These are phyloP conservation scores for Purpureocillium takamizusanense DNA, from an alignment of 2,329 filamentous ascomycete genomes.

Conservation along the genomic window DNA sequence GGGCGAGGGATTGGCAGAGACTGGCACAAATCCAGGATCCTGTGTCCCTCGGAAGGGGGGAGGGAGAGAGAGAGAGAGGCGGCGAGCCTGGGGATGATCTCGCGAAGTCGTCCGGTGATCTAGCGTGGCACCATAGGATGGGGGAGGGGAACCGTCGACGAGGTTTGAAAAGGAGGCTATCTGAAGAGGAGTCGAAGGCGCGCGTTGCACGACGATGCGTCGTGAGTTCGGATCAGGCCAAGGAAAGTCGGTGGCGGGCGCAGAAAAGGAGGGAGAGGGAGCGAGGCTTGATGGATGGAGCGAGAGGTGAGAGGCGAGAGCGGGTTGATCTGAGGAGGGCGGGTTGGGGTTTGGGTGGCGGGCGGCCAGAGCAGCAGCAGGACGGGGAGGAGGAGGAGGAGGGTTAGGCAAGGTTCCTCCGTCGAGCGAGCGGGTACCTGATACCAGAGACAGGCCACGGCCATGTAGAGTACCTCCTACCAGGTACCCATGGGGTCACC, in stretches of 20 bases:
- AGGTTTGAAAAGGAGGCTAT: no score
- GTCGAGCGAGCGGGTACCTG: no score
- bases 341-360: background rate
- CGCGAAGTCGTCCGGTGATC: background rate
- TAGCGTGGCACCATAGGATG: background rate
- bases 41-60: background rate
- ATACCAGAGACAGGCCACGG: no score
- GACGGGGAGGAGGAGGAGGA: background rate
- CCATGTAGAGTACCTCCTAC: no score
- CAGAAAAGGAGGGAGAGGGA: background rate
- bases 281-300: background rate
- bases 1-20: no score
- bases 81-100: background rate
- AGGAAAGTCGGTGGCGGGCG: background rate
- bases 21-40: background rate
- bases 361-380: background rate
- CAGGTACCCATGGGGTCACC: no score
- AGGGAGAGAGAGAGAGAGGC: background rate
- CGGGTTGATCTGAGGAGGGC: background rate
- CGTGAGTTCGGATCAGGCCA: background rate
- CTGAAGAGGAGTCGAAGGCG: background rate
- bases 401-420: background rate
- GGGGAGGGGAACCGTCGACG: background rate
- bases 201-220: background rate
- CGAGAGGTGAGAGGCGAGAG: conserved; percentile 1